phyloP scores from a whole-genome alignment of 1,284 basidiomycete genomes.

The Ceratobasidium sp. region DNA sequence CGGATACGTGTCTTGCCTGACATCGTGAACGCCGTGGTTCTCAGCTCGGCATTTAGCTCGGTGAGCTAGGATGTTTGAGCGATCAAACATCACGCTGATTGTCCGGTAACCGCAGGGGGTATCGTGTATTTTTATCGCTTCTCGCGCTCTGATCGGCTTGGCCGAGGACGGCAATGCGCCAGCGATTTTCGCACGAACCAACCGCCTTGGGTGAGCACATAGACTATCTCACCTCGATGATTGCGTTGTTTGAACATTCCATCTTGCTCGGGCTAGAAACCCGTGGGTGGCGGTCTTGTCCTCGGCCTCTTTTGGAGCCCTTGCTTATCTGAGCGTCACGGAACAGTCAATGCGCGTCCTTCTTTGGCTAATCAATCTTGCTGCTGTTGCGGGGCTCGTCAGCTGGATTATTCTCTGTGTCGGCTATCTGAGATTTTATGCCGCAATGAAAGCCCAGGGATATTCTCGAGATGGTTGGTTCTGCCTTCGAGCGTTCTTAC shows the following conservation, averaged over 20 bases:
- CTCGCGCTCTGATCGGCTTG: constrained; percentile 50
- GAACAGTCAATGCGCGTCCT: constrained; percentile 48
- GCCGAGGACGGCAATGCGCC: constrained; percentile 55
- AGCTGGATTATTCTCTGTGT: constrained; percentile 51
- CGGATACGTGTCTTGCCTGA: constrained; percentile 56
- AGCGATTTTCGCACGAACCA: constrained; percentile 52
- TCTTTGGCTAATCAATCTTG: constrained; percentile 51
- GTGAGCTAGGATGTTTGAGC: constrained; percentile 45
- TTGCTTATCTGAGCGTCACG: constrained; percentile 50
- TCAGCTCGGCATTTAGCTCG: constrained; percentile 58
- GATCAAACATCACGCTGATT: background rate
- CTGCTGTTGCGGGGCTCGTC: constrained; percentile 51
- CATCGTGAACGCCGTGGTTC: constrained; percentile 57
- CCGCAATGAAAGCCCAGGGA: constrained; percentile 52
- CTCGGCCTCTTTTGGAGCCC: constrained; percentile 48
- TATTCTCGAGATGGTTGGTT: constrained; percentile 49
- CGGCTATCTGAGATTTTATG: constrained; percentile 51
- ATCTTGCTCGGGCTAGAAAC: constrained; percentile 48
- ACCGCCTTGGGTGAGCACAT: constrained; percentile 48
- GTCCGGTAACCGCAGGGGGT: constrained; percentile 47
- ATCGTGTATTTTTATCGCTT: constrained; percentile 50
- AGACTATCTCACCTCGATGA: background rate
- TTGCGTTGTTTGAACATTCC: background rate
- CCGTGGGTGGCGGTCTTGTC: constrained; percentile 54
- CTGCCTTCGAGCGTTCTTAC: background rate